Percentiles rank a stretch among this genome's conserved stretches.
Evolutionary conservation across 768 basidiomycete genomes (phyloP).

Genomic region (Tremella fuciformis): DNA sequence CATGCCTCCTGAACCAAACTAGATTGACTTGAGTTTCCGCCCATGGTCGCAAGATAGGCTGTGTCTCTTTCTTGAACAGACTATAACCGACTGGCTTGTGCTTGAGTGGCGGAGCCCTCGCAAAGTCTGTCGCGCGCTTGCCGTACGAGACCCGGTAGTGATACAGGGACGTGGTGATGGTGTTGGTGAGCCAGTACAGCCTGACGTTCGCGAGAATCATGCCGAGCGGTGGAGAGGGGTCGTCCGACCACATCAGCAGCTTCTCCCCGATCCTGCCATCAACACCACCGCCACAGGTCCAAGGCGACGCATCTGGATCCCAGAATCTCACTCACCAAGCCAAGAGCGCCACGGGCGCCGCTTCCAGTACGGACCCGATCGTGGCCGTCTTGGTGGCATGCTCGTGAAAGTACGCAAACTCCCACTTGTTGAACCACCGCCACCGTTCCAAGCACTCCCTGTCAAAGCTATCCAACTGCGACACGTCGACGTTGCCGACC

Average conservation of each 20-base stretch:
- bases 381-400: conserved; percentile 21
- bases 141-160: conserved; percentile 23
- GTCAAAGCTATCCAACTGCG: too few species aligned
- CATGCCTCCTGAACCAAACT: too few species aligned
- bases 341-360: too few species aligned
- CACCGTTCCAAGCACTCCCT: conserved; percentile 6
- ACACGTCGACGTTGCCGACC: too few species aligned
- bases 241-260: conserved; percentile 45
- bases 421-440: conserved; percentile 9
- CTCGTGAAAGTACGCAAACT: conserved; percentile 21
- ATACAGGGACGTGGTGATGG: conserved; percentile 25
- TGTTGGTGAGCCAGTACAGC: conserved; percentile 42
- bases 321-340: too few species aligned
- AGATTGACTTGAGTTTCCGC: too few species aligned
- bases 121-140: background rate
- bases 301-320: conserved; percentile 7
- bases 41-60: too few species aligned
- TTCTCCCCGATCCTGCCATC: conserved; percentile 52
- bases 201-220: conserved; percentile 42
- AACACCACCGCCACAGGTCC: conserved; percentile 14
- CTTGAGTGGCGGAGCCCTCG: conserved; percentile 13
- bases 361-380: too few species aligned
- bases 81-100: conserved; percentile 48
- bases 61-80: conserved; percentile 47
- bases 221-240: conserved; percentile 21